These are phyloP conservation scores for Aspergillus hiratsukae DNA, from an alignment of 2,329 filamentous ascomycete species.

Conservation along the genomic window DNA sequence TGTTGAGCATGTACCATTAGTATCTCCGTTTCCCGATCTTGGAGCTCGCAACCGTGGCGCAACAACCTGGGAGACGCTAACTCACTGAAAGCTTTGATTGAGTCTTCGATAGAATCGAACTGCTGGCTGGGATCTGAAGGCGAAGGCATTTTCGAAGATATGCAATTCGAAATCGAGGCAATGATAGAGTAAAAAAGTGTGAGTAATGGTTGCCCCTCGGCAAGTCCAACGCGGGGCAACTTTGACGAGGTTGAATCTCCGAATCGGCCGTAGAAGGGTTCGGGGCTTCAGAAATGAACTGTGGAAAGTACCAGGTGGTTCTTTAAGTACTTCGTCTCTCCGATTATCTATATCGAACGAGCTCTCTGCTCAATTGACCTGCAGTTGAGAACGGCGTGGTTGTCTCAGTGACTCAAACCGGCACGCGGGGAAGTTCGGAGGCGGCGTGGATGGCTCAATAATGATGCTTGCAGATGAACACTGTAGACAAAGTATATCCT, in stretches of 20 bases:
- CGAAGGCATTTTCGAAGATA: slow-evolving; percentile 28
- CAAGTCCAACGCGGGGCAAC: slow-evolving; percentile 13
- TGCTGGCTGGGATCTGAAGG: slow-evolving; percentile 29
- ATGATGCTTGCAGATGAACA: background rate
- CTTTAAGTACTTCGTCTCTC: background rate
- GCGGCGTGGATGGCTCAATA: background rate
- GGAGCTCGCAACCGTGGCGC: background rate
- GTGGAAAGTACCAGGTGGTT: too few species aligned
- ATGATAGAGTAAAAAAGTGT: background rate
- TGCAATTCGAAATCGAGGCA: background rate
- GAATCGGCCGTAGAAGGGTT: background rate
- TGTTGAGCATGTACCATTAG: background rate
- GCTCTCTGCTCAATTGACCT: background rate
- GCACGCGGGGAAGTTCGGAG: background rate
- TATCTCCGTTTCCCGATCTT: slow-evolving; percentile 4
- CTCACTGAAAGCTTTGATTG: slow-evolving; percentile 40
- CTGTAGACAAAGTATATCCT: background rate
- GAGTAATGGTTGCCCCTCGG: slow-evolving; percentile 20
- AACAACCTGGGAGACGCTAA: slow-evolving; percentile 1
- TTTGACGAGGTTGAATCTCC: background rate
- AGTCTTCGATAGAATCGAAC: slow-evolving; percentile 41
- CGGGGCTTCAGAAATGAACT: background rate
- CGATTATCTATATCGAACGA: background rate
- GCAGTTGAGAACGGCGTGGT: background rate
- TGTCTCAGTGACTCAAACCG: background rate